These are phyloP conservation scores for Russula sp. DNA, from an alignment of 768 basidiomycete species.

Conservation along the genomic window DNA sequence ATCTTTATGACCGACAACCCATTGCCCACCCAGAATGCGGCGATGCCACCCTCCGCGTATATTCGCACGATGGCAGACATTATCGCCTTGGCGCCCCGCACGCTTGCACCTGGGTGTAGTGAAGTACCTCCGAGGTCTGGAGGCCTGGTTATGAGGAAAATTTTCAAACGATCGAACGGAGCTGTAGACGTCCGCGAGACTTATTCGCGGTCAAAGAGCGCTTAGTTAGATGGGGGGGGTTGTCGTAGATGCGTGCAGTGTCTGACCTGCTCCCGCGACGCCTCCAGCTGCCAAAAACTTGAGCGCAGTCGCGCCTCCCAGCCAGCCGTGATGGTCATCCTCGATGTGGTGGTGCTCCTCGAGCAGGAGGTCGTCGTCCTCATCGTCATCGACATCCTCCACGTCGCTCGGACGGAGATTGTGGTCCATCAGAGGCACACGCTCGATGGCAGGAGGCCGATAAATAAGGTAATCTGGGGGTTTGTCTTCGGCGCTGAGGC, in stretches of 20 bases:
- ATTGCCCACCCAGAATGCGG: slow-evolving; percentile 98
- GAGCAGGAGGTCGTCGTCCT: slow-evolving; percentile 33
- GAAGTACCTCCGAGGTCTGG: slow-evolving; percentile 61
- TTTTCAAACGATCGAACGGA: slow-evolving; percentile 93
- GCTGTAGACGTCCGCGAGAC: slow-evolving; percentile 96
- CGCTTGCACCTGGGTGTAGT: slow-evolving; percentile 38
- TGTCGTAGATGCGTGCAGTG: not conserved
- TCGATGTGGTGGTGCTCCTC: slow-evolving; percentile 40
- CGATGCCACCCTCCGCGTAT: slow-evolving; percentile 82
- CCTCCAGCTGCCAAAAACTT: slow-evolving; percentile 93
- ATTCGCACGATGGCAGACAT: slow-evolving; percentile 69
- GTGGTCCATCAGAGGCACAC: not conserved
- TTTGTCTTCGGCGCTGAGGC: slow-evolving; percentile 69
- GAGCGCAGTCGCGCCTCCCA: slow-evolving; percentile 68
- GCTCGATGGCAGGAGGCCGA: slow-evolving; percentile 12
- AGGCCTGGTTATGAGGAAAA: slow-evolving; percentile 89
- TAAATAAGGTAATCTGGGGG: slow-evolving; percentile 33
- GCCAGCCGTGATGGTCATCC: slow-evolving; percentile 51
- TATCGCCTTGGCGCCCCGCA: slow-evolving; percentile 60
- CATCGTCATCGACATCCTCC: slow-evolving; percentile 34
- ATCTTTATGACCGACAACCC: slow-evolving; percentile 92
- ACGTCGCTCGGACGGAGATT: slow-evolving; percentile 26
- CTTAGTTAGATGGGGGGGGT: not conserved
- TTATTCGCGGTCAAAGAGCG: slow-evolving; percentile 30
- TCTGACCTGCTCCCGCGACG: slow-evolving; percentile 85